phyloP scores from a whole-genome alignment of 2,329 filamentous ascomycete genomes.

The Didymella segeticola region DNA sequence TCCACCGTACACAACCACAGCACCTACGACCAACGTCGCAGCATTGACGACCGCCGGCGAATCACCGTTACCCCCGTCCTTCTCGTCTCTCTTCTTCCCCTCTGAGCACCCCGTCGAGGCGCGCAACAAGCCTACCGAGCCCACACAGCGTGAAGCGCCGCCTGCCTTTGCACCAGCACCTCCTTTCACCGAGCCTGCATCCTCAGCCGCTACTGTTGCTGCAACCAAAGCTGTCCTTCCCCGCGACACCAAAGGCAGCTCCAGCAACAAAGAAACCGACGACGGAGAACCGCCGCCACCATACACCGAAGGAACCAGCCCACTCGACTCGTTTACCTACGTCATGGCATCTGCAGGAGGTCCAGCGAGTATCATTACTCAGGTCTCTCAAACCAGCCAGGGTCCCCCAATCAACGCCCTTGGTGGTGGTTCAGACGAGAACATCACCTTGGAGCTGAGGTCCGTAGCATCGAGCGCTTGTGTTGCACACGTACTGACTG shows the following conservation, averaged over 20 bases:
- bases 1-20: constrained; percentile 37
- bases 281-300: constrained; percentile 94
- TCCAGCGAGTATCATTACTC: constrained; percentile 97
- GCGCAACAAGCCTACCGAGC: constrained; percentile 52
- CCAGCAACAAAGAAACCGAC: constrained; percentile 73
- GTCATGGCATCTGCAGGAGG: constrained; percentile 98
- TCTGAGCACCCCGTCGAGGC: constrained; percentile 56
- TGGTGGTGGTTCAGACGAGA: constrained; percentile 83
- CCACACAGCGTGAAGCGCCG: constrained; percentile 47
- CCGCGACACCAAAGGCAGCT: constrained; percentile 81
- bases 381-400: constrained; percentile 82
- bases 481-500: constrained; percentile 21
- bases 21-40: constrained; percentile 46
- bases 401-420: constrained; percentile 87
- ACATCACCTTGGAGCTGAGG: constrained; percentile 93
- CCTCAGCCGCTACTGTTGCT: constrained; percentile 50
- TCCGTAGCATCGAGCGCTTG: constrained; percentile 53
- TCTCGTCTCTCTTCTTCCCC: constrained; percentile 68
- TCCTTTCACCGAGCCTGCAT: constrained; percentile 58
- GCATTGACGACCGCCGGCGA: constrained; percentile 55
- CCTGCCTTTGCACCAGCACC: constrained; percentile 61
- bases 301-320: constrained; percentile 93
- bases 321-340: constrained; percentile 90
- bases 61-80: constrained; percentile 65
- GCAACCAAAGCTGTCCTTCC: constrained; percentile 67